A percentile compares a stretch with the other conserved stretches of the same genome.
phyloP scores from a whole-genome alignment of 2,329 filamentous ascomycete species.

The Penicillium sp. region DNA sequence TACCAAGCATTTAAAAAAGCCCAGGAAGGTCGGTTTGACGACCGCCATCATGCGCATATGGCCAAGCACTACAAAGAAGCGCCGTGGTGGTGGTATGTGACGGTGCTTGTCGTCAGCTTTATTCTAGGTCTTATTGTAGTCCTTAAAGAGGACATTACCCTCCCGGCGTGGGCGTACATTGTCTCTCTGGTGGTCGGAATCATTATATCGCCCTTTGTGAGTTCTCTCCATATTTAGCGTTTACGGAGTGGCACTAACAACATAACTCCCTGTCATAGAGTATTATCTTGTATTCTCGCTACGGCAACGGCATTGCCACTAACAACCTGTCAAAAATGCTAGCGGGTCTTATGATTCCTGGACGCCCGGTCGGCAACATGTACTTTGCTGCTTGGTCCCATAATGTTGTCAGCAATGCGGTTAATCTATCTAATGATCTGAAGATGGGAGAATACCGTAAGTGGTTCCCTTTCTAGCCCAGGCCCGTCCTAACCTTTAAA shows the following conservation, averaged over 20 bases:
- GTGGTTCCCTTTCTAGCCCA: slow-evolving; percentile 6
- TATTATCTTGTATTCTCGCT: slow-evolving; percentile 25
- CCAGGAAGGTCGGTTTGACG: slow-evolving; percentile 44
- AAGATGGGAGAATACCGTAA: slow-evolving; percentile 60
- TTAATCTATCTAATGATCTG: slow-evolving; percentile 53
- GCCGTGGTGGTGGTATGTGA: slow-evolving; percentile 37
- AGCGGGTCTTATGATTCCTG: slow-evolving; percentile 52
- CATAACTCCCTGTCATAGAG: slow-evolving; percentile 37
- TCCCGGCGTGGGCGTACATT: slow-evolving; percentile 35
- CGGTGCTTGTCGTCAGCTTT: slow-evolving; percentile 30
- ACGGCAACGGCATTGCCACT: slow-evolving; percentile 15
- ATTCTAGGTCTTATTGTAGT: slow-evolving; percentile 28
- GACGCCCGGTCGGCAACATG: slow-evolving; percentile 56
- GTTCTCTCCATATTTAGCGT: background rate
- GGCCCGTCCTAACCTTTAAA: background rate
- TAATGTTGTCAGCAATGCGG: slow-evolving; percentile 53
- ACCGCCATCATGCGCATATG: slow-evolving; percentile 56
- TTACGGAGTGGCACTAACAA: background rate
- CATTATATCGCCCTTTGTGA: slow-evolving; percentile 23
- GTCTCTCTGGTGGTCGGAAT: slow-evolving; percentile 31
- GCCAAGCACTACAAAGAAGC: slow-evolving; percentile 53
- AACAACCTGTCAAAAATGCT: slow-evolving; percentile 59
- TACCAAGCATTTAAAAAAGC: slow-evolving; percentile 49
- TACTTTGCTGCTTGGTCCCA: slow-evolving; percentile 61
- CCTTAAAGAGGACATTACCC: slow-evolving; percentile 31